Evolutionary conservation across 306 rosid genomes (phyloP).

Genomic region (Acacia crassicarpa): DNA sequence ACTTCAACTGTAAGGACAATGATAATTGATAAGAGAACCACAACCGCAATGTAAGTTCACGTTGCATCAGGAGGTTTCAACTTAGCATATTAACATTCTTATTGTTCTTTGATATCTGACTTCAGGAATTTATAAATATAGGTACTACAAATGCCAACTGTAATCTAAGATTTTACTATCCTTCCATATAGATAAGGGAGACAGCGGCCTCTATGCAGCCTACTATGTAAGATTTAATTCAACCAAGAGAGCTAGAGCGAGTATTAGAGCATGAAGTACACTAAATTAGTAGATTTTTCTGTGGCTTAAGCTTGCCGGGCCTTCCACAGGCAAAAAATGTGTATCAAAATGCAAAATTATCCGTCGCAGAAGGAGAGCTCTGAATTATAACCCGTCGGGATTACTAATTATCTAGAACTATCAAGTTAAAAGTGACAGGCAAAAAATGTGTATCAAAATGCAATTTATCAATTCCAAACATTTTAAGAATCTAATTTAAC

Average conservation of each 20-base stretch:
- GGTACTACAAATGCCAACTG: not conserved
- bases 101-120: not conserved
- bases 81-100: not conserved
- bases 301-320: not conserved
- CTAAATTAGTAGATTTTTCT: not conserved
- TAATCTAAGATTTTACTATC: not conserved
- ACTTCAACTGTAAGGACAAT: not conserved
- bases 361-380: no score
- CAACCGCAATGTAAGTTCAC: not conserved
- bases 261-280: not conserved
- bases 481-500: no score
- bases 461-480: no score
- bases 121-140: not conserved
- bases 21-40: not conserved
- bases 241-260: not conserved
- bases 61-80: slow-evolving; percentile 1
- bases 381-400: no score
- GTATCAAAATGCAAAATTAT: no score
- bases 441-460: no score
- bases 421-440: no score
- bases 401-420: no score
- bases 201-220: not conserved
- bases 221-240: not conserved
- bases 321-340: no score
- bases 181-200: not conserved